A percentile compares a stretch with the other conserved stretches of the same genome.
Evolutionary conservation across 768 basidiomycete species (phyloP).

Genomic region (Panaeolus cyanescens): DNA sequence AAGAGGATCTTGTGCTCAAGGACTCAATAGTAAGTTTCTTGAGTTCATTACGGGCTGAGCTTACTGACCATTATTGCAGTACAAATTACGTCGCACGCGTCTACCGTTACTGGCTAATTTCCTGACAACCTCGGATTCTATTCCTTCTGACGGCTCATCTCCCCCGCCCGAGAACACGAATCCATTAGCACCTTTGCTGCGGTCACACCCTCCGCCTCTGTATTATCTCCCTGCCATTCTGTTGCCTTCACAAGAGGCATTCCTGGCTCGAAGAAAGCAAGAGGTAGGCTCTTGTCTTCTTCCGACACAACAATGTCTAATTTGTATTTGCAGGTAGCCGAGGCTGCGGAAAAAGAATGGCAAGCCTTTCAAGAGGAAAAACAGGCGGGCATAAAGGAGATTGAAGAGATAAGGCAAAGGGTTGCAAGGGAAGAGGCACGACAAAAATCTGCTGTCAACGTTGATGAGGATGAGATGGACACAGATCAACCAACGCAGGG

Average conservation of each 20-base stretch:
- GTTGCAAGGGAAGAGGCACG: conserved; percentile 68
- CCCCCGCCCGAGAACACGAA: conserved; percentile 32
- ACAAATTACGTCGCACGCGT: conserved; percentile 71
- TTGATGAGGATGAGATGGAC: conserved; percentile 40
- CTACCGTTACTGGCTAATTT: conserved; percentile 77
- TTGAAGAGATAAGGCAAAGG: conserved; percentile 59
- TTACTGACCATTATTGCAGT: conserved; percentile 38
- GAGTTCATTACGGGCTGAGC: neutral
- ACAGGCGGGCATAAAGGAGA: conserved; percentile 56
- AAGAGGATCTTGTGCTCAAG: conserved; percentile 80
- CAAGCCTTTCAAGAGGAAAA: conserved; percentile 63
- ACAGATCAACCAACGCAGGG: conserved; percentile 23
- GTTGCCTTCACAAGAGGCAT: conserved; percentile 68
- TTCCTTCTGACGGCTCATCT: conserved; percentile 45
- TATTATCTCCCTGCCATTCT: conserved; percentile 77
- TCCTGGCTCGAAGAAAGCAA: conserved; percentile 59
- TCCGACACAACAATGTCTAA: conserved; percentile 7
- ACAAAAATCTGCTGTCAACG: conserved; percentile 36
- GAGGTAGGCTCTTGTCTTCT: conserved; percentile 45
- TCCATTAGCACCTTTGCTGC: conserved; percentile 48
- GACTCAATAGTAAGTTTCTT: conserved; percentile 69
- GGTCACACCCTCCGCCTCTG: conserved; percentile 74
- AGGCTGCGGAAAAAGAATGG: conserved; percentile 73
- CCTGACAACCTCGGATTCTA: conserved; percentile 71
- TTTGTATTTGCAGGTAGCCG: conserved; percentile 45